Evolutionary conservation across 1,139 yeast species (phyloP), one percentile per base, ranked within the genome.

Genomic region (Kodamaea ohmeri): DNA sequence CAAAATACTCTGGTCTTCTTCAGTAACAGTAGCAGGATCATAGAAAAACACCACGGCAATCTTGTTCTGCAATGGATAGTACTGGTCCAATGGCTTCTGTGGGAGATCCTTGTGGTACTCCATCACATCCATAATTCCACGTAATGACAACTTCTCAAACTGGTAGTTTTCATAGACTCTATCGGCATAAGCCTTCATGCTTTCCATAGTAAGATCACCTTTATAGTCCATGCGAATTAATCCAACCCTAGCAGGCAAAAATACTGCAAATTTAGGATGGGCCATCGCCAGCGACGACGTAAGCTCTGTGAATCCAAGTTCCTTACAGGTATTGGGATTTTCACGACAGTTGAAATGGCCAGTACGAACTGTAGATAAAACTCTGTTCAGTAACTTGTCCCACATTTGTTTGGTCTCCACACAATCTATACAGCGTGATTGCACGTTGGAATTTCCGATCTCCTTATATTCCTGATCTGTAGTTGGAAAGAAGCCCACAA

Each of bases 401-500:
- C 92, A 84, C 2, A 65, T 50, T 43, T 70, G 71, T 44, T 76
- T 75, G 40, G 68, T 65, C 11, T 68, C 73, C 35, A 65, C 48
- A 48, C 87, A 78, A 40, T 73, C 71, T 18, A 63, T 63, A 50
- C 83, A 79, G 11, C 55, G 46, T 6, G 54, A 50, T 26, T 46
- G 40, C 40, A 76, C 79, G 9, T 51, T 48, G 38, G 55, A 52
- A 36, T 65, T 63, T n/a, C 61, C 56, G n/a, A 62, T 61, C 4
- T 61, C 61, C 25, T 56, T 53, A 54, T 72, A 63, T 37, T 71
- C 66, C 24, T 70, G 53, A 34, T 67, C 63, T 2, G 68, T 58
- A 2, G 80, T 63, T 1, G 89, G 87, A 75, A 83, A 83, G 44
- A 83, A 79, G 15, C 84, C 72, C 4, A 84, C 70, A 46, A 83